phyloP scores from a whole-genome alignment of 1,284 basidiomycete species.

The Pseudozyma sp. region DNA sequence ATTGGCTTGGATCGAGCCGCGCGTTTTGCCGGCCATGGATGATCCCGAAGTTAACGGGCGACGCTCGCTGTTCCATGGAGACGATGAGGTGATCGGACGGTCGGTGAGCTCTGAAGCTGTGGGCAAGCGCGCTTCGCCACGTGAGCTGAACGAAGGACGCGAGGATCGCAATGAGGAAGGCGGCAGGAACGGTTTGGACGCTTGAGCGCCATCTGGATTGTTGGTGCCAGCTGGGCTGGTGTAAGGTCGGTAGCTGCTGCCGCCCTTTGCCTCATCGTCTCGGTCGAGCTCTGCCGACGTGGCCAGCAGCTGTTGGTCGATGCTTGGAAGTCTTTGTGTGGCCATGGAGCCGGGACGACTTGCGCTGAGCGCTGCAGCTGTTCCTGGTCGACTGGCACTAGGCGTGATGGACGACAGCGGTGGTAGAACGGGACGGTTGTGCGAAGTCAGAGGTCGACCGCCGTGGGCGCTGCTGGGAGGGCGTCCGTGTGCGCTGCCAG shows the following conservation, averaged over 20 bases:
- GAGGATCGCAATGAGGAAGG: slow-evolving; percentile 38
- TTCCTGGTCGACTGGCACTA: slow-evolving; percentile 53
- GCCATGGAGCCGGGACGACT: slow-evolving; percentile 33
- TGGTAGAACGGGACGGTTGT: slow-evolving; percentile 57
- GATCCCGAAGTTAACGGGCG: slow-evolving; percentile 41
- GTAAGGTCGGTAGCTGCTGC: slow-evolving; percentile 29
- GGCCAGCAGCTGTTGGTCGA: slow-evolving; percentile 49
- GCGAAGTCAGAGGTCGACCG: slow-evolving; percentile 36
- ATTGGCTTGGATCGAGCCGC: slow-evolving; percentile 17
- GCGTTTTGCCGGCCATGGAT: slow-evolving; percentile 22
- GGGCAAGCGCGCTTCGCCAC: slow-evolving; percentile 22
- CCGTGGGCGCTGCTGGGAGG: slow-evolving; percentile 46
- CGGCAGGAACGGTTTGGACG: slow-evolving; percentile 34
- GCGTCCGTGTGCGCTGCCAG: slow-evolving; percentile 48
- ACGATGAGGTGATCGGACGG: slow-evolving; percentile 11
- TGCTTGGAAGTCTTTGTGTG: slow-evolving; percentile 43
- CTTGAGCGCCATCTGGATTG: slow-evolving; percentile 14
- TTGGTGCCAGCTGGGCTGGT: slow-evolving; percentile 47
- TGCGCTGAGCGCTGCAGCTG: slow-evolving; percentile 32
- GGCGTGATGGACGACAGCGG: slow-evolving; percentile 53
- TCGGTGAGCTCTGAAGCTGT: slow-evolving; percentile 19
- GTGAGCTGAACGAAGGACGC: slow-evolving; percentile 29
- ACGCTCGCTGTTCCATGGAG: slow-evolving; percentile 25
- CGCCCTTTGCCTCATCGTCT: slow-evolving; percentile 25
- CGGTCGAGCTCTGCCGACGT: slow-evolving; percentile 35